Conservation (phyloP, 805 yeast species). For the Ogataea ramenticola region DNA sequence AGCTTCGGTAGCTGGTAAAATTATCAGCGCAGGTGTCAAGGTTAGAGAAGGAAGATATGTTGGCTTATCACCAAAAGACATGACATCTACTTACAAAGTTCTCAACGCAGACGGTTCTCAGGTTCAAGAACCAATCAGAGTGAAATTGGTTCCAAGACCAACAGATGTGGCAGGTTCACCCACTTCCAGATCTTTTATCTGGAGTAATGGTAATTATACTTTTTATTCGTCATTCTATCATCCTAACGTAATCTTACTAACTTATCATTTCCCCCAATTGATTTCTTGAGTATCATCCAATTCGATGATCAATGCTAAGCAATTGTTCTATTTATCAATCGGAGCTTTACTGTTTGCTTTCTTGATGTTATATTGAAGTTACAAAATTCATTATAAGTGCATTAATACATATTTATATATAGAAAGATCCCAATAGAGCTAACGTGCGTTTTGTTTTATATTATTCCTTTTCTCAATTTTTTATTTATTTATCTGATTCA, state of each 20-base stretch:
- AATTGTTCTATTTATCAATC: not conserved
- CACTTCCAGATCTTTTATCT: conserved; percentile 2
- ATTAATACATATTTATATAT: no score
- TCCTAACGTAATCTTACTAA: not conserved
- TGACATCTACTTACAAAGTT: conserved; percentile 35
- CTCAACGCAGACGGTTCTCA: conserved; percentile 35
- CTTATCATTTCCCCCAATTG: not conserved
- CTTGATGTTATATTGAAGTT: not conserved
- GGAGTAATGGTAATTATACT: conserved; percentile 17
- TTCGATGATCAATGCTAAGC: not conserved
- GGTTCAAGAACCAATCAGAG: conserved; percentile 12
- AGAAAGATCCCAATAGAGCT: no score
- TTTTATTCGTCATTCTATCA: not conserved
- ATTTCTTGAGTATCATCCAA: not conserved
- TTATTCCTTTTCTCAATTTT: no score
- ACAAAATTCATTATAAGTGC: no score
- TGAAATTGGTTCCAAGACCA: conserved; percentile 22
- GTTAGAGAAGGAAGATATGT: conserved; percentile 43
- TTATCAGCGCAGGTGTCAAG: conserved; percentile 44
- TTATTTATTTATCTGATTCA: no score
- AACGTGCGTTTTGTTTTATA: no score
- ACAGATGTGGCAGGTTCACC: no score
- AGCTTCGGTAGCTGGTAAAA: conserved; percentile 29
- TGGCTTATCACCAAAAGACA: conserved; percentile 33
- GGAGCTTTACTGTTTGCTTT: not conserved